Percentiles rank a stretch among this genome's conserved stretches.
These are phyloP conservation scores for Kitagawia praeruptora DNA, from an alignment of 129 eudicot genomes.

Conservation along the genomic window DNA sequence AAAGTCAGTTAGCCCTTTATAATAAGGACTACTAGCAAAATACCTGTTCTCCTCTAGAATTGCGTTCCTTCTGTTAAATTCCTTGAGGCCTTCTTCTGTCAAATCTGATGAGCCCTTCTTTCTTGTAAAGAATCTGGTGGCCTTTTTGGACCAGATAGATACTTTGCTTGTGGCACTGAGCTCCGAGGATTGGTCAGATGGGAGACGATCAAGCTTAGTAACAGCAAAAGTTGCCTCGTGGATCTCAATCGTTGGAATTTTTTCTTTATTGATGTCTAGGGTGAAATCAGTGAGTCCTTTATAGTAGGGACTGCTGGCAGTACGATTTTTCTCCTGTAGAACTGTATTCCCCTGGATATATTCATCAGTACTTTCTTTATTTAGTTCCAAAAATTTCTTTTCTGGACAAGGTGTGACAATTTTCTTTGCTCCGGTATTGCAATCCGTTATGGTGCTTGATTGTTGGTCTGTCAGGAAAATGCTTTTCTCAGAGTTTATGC, in stretches of 20 bases:
- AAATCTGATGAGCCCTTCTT: constrained; percentile 1
- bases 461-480: neutral
- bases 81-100: constrained; percentile 20
- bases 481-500: constrained; percentile 8
- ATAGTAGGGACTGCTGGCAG: constrained; percentile 25
- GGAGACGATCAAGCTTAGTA: neutral
- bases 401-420: neutral
- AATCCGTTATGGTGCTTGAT: neutral
- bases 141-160: neutral
- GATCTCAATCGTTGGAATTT: neutral
- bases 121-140: constrained; percentile 2
- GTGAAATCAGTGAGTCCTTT: constrained; percentile 35
- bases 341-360: constrained; percentile 8
- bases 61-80: constrained; percentile 16
- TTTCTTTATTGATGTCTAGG: constrained; percentile 10
- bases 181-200: neutral
- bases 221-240: neutral
- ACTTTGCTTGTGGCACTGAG: constrained; percentile 9
- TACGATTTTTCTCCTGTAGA: constrained; percentile 7
- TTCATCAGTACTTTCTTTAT: neutral
- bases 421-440: neutral
- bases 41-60: constrained; percentile 1
- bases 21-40: constrained; percentile 23
- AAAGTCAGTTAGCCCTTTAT: constrained; percentile 32
- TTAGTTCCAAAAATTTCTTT: neutral